Percentiles rank a stretch among this genome's conserved stretches.
These are phyloP conservation scores for Exophiala xenobiotica DNA, from an alignment of 2,329 filamentous ascomycete genomes.

Conservation along the genomic window DNA sequence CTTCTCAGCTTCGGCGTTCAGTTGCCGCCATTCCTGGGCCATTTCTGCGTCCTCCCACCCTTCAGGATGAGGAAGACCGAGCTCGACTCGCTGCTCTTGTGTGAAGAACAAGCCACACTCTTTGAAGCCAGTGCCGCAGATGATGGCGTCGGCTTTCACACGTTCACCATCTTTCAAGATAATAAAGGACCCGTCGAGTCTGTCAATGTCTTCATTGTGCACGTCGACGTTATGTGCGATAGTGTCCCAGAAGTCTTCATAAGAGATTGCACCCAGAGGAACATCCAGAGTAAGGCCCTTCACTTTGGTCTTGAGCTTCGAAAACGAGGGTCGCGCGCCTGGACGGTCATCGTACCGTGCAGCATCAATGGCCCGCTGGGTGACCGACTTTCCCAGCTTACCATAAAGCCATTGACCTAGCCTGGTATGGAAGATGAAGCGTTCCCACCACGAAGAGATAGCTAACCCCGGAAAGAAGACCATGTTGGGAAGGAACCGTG, in stretches of 20 bases:
- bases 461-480: not conserved
- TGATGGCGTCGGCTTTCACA: not conserved
- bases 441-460: not conserved
- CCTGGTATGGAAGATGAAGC: not conserved
- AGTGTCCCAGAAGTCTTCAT: constrained; percentile 3
- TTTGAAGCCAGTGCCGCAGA: not conserved
- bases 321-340: not conserved
- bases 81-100: not conserved
- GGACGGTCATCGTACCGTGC: not conserved
- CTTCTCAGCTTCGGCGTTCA: constrained; percentile 1
- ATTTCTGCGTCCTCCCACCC: not conserved
- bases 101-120: not conserved
- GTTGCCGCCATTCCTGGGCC: not conserved
- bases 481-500: not conserved
- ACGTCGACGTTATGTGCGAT: not conserved
- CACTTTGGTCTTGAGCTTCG: not conserved
- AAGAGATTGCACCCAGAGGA: not conserved
- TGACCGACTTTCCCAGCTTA: not conserved
- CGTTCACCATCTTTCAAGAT: not conserved
- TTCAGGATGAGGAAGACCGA: not conserved
- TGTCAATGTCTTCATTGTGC: not conserved
- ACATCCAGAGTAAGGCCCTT: not conserved
- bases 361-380: not conserved
- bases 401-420: not conserved
- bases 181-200: not conserved